These are phyloP conservation scores for Immersiporthe knoxdaviesiana DNA, from an alignment of 2,329 filamentous ascomycete genomes.

Conservation along the genomic window DNA sequence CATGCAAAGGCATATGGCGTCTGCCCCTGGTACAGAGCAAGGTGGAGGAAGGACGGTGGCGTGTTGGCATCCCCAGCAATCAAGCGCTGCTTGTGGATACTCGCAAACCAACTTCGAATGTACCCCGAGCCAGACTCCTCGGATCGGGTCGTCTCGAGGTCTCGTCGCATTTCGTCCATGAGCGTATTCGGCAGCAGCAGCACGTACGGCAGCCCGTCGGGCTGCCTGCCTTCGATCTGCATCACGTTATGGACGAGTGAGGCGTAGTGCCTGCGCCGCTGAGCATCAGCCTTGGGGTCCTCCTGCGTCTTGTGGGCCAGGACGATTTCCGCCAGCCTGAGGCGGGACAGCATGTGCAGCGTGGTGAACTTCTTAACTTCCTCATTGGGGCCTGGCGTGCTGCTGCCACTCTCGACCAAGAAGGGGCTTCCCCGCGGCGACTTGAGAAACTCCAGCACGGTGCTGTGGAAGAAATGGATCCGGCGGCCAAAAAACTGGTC, in stretches of 20 bases:
- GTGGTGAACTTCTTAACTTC: not conserved
- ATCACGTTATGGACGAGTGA: not conserved
- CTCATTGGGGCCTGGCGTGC: not conserved
- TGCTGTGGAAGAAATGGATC: slow-evolving; percentile 1
- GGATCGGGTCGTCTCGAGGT: not conserved
- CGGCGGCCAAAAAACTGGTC: slow-evolving; percentile 11
- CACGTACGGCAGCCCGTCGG: not conserved
- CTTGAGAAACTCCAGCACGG: slow-evolving; percentile 1
- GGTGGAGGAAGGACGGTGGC: slow-evolving; percentile 2
- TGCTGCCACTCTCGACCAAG: not conserved
- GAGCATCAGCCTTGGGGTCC: not conserved
- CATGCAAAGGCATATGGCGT: not conserved
- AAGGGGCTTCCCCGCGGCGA: not conserved
- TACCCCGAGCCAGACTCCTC: not conserved
- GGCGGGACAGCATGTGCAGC: not conserved
- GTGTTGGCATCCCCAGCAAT: not conserved
- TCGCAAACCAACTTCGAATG: not conserved
- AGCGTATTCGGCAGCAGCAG: not conserved
- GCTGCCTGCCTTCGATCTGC: not conserved
- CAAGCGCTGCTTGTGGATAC: not conserved
- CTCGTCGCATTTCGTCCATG: not conserved
- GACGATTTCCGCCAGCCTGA: slow-evolving; percentile 9
- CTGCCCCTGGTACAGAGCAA: not conserved
- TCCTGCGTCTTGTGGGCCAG: not conserved
- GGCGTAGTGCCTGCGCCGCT: not conserved